These are phyloP conservation scores for Crithidia brevicula DNA, from an alignment of 208 protist genomes.

Conservation along the genomic window DNA sequence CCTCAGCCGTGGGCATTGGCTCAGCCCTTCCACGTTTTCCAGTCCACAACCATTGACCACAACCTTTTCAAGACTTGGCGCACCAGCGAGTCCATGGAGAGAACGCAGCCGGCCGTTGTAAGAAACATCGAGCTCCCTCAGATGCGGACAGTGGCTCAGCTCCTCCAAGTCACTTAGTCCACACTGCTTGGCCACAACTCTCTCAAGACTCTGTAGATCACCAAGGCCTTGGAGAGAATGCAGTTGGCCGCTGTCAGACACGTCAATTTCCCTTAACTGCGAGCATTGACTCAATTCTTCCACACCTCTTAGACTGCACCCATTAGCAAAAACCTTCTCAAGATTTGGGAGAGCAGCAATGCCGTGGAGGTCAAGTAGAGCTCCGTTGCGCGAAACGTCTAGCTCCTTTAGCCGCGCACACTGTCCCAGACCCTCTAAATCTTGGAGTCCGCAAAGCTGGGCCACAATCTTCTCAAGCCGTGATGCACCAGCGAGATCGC, in stretches of 20 bases:
- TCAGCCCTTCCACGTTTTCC: too few species aligned
- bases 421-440: neutral
- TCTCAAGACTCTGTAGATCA: too few species aligned
- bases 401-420: neutral
- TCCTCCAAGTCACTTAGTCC: too few species aligned
- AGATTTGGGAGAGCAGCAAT: neutral
- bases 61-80: too few species aligned
- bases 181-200: too few species aligned
- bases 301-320: neutral
- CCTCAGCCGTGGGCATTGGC: too few species aligned
- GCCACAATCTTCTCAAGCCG: neutral
- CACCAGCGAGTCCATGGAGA: too few species aligned
- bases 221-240: too few species aligned
- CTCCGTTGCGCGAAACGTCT: neutral
- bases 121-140: too few species aligned
- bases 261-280: neutral
- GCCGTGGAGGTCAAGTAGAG: neutral
- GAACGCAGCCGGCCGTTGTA: too few species aligned
- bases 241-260: neutral
- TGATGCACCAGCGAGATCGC: neutral
- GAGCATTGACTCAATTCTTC: neutral
- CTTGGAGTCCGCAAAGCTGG: neutral
- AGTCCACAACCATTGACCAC: too few species aligned
- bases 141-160: too few species aligned
- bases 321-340: neutral